Evolutionary conservation across 176 grass and related monocot genomes (phyloP), one percentile per base, ranked within the genome.

Genomic region (Leersia perrieri): DNA sequence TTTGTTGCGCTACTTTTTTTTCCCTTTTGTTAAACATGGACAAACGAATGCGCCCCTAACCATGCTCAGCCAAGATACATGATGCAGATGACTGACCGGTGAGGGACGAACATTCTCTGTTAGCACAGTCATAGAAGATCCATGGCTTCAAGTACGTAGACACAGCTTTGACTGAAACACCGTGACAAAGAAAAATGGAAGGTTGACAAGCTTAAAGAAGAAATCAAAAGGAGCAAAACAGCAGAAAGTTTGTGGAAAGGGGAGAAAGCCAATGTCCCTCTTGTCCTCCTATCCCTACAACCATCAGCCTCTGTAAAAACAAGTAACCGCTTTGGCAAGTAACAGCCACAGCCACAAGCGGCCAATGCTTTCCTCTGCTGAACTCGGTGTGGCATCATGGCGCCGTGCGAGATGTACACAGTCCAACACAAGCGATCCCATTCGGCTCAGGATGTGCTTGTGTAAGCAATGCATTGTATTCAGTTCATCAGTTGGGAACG

Each of bases 191-290:
- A 55, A 66, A 64, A 89, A 86, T 86, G 60, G 88, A 90, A 90
- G 78, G 83, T 86, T 86, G 78, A 68, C 66, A 82, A 68, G 73
- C 35, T 68, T 86, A 86, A 73, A 86, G 66, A 78, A 49, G 45
- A 30, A 73, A 78, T 77, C 83, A 51, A 90, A 82, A 82, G 60
- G 60, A 86, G 36, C 66, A 82, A 78, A 49, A 73, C 60, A 71
- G 67, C 83, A 78, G 88, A 90, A 90, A 90, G 83, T 33, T 62
- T 86, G 78, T 90, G 83, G 47, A 78, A 86, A 73, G 73, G 62
- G n/a, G 67, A 5, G 88, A 90, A 89, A 89, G 88, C 72, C 28
- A 9, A 33, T 72, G 58, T 35, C 73, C 35, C 67, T 29, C 36
- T 18, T 78, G 80, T 76, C 40, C 40, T 78, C 44, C 78, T 68